phyloP scores from a whole-genome alignment of 164 flowering plant genomes.

The Warburgia ugandensis region DNA sequence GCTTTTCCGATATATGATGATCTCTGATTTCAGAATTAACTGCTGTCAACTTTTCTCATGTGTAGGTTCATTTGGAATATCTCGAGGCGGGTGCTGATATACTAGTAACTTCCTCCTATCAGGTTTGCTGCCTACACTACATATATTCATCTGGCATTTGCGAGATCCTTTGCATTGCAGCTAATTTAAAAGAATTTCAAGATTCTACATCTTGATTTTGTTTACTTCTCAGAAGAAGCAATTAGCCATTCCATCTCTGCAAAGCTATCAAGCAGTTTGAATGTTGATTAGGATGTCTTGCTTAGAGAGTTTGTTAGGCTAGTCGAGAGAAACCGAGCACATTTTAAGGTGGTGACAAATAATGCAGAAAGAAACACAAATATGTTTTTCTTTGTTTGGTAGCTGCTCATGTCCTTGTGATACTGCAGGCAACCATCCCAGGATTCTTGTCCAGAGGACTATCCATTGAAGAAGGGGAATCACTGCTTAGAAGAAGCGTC shows the following conservation, averaged over 20 bases:
- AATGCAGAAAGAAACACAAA: background rate
- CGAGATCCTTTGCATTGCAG: background rate
- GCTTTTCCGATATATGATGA: background rate
- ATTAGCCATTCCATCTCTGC: too few relatives aligned
- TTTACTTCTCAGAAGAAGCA: too few relatives aligned
- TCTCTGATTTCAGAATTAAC: background rate
- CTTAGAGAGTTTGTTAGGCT: too few relatives aligned
- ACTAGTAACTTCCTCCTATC: constrained; percentile 15
- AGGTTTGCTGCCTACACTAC: background rate
- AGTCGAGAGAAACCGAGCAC: too few relatives aligned
- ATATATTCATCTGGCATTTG: background rate
- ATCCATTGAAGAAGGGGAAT: constrained; percentile 55
- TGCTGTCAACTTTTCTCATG: background rate
- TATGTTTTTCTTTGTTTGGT: background rate
- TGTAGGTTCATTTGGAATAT: constrained; percentile 17
- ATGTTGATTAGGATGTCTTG: too few relatives aligned
- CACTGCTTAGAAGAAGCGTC: constrained; percentile 55
- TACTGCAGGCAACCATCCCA: constrained; percentile 66
- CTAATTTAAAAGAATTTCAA: background rate
- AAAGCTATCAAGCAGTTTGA: too few relatives aligned
- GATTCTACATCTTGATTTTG: background rate
- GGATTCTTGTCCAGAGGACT: constrained; percentile 76
- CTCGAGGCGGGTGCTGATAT: constrained; percentile 19
- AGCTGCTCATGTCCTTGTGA: background rate
- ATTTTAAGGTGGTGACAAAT: background rate